Evolutionary conservation across 495 filamentous ascomycete species (phyloP).

Genomic region (Lophium mytilinum): DNA sequence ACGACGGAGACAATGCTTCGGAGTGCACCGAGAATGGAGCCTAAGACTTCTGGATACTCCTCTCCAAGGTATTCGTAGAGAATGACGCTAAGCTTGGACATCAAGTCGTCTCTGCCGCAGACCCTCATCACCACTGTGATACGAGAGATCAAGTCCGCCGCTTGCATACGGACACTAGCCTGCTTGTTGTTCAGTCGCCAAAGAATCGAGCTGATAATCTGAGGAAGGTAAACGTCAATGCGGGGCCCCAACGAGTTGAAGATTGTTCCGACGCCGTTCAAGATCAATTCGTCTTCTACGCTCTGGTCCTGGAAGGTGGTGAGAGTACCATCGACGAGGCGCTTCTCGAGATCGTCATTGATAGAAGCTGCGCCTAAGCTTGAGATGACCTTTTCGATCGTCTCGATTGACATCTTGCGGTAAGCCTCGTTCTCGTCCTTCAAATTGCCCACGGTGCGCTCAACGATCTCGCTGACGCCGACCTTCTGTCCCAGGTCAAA

Average conservation of each 20-base stretch:
- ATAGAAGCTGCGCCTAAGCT: conserved; percentile 90
- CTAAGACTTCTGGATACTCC: conserved; percentile 96
- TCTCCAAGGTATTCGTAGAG: conserved; percentile 98
- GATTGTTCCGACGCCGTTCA: conserved; percentile 98
- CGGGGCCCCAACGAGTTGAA: conserved; percentile 91
- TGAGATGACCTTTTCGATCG: conserved; percentile 89
- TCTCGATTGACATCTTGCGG: conserved; percentile 98
- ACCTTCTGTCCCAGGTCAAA: conserved; percentile 97
- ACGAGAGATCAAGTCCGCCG: conserved; percentile 90
- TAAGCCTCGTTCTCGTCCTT: conserved; percentile 99
- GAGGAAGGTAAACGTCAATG: conserved; percentile 92
- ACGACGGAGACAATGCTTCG: conserved; percentile 97
- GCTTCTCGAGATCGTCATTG: conserved; percentile 82
- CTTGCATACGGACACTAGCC: conserved; percentile 91
- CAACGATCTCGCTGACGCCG: conserved; percentile 87
- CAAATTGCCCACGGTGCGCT: conserved; percentile 85
- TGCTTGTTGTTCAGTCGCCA: conserved; percentile 97
- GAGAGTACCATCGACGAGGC: conserved; percentile 92
- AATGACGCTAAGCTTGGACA: conserved; percentile 94
- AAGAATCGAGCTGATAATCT: conserved; percentile 94
- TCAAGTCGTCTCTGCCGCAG: conserved; percentile 88
- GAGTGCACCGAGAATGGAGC: conserved; percentile 90
- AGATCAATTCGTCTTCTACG: conserved; percentile 89
- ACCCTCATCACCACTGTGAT: conserved; percentile 99
- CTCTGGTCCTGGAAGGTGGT: conserved; percentile 98